Base-by-base conservation (phyloP, 208 protist genomes). In the Trypanosoma avium region DNA sequence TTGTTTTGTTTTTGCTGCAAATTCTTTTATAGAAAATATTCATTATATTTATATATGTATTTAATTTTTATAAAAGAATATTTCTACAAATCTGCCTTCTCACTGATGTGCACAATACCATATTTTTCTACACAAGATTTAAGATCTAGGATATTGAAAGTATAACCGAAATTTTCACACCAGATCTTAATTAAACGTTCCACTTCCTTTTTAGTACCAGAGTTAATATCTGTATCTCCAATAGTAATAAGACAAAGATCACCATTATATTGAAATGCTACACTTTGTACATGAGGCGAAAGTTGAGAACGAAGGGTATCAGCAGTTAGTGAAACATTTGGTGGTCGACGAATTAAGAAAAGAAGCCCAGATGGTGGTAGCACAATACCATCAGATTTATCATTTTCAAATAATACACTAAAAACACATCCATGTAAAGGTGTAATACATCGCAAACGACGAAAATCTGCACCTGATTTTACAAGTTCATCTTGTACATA, bases 361-460 rank as follows among this genome's bases (percentile, higher is more conserved):
- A 63, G 38, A 7, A 47, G 50, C 8, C 58, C 21, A 7, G 12
- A 24, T 1, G 35, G 56, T 8, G 48, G 54, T 0, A 66, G 67
- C 24, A 79, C 49, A 61, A 84, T 50, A 1, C 62, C 77, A 35
- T 84, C 67, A 1, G 1, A 15, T 5, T 35, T 40, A 15, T 67
- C 66, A 52, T 70, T 64, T 43, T 69, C 69, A 43, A 78, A 54
- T 9, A 72, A 36, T 7, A 81, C 52, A 26, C 22, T 62, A 61
- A 75, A 79, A 1, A 79, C 50, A 21, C 57, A 75, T 33, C 72
- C 72, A 61, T 79, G 66, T 6, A 89, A 6, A 6, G 78, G 76
- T 35, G 67, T 75, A 0, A 86, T 67, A 26, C 58, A 15, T 10
- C 43, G 38, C 55, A 69, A 27, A n/a, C 40, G 24, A 43, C 56